phyloP scores from a whole-genome alignment of 345 rosid species.

The Hibiscus mutabilis region DNA sequence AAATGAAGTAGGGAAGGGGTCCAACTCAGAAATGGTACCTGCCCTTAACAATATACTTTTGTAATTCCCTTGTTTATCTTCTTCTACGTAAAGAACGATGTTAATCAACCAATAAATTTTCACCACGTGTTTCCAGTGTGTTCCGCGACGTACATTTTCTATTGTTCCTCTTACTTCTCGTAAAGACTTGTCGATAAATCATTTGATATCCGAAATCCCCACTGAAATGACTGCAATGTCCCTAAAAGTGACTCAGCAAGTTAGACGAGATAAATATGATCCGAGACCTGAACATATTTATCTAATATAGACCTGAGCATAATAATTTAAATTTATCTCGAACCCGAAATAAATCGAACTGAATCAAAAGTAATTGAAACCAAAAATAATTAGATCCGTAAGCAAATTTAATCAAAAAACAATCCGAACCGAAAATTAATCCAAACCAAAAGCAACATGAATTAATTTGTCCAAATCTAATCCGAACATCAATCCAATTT shows the following conservation, averaged over 20 bases:
- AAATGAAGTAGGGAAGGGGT: neutral
- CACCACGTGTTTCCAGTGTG: conserved; percentile 31
- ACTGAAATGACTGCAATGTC: conserved; percentile 12
- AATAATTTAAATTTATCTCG: no score
- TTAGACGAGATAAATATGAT: no score
- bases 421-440: no score
- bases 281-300: no score
- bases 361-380: no score
- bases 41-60: conserved; percentile 6
- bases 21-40: neutral
- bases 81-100: conserved; percentile 71
- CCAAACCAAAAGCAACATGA: no score
- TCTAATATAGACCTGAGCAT: no score
- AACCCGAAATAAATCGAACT: no score
- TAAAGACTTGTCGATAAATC: conserved; percentile 41
- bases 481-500: no score
- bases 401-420: no score
- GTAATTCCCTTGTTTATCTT: conserved; percentile 38
- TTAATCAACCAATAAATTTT: conserved; percentile 23
- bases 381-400: no score
- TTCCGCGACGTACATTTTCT: conserved; percentile 21
- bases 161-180: conserved; percentile 19
- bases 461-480: no score
- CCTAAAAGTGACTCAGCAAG: neutral
- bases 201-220: conserved; percentile 20